Percentiles rank a stretch among this genome's conserved stretches.
phyloP scores from a whole-genome alignment of 495 filamentous ascomycete genomes.

The Beverwykella pulmonaria region DNA sequence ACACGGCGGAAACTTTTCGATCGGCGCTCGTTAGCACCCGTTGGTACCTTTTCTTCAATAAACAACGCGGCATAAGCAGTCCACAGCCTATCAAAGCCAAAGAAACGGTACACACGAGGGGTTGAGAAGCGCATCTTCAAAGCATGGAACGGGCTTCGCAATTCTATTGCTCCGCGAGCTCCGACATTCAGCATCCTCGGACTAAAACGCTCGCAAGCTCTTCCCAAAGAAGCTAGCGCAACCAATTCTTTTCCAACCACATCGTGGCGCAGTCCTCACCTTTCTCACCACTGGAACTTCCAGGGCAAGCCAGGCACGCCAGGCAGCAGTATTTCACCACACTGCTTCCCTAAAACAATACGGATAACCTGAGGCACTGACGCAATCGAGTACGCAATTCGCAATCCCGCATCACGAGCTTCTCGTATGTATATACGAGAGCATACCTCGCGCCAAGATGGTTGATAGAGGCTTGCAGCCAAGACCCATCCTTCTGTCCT shows the following conservation, averaged over 20 bases:
- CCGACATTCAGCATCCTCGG: too few species aligned
- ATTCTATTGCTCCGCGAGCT: neutral
- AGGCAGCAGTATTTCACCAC: neutral
- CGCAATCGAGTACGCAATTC: conserved; percentile 30
- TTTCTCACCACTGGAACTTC: too few species aligned
- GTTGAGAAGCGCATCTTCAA: neutral
- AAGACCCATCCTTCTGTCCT: too few species aligned
- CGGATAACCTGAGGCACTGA: conserved; percentile 17
- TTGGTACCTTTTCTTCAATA: too few species aligned
- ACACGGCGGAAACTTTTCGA: too few species aligned
- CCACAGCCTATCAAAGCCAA: neutral
- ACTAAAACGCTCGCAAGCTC: neutral
- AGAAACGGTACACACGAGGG: neutral
- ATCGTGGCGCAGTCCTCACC: conserved; percentile 8
- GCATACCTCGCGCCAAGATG: neutral
- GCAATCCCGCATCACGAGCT: conserved; percentile 6
- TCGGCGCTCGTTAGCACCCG: too few species aligned
- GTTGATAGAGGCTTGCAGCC: too few species aligned
- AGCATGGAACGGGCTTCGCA: neutral
- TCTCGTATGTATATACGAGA: neutral
- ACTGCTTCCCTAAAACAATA: neutral
- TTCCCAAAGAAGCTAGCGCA: neutral
- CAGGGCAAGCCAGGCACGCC: too few species aligned
- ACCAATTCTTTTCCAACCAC: neutral
- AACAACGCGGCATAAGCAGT: neutral